These are phyloP conservation scores for Geosmithia putterillii DNA, from an alignment of 2,329 filamentous ascomycete species.

Conservation along the genomic window DNA sequence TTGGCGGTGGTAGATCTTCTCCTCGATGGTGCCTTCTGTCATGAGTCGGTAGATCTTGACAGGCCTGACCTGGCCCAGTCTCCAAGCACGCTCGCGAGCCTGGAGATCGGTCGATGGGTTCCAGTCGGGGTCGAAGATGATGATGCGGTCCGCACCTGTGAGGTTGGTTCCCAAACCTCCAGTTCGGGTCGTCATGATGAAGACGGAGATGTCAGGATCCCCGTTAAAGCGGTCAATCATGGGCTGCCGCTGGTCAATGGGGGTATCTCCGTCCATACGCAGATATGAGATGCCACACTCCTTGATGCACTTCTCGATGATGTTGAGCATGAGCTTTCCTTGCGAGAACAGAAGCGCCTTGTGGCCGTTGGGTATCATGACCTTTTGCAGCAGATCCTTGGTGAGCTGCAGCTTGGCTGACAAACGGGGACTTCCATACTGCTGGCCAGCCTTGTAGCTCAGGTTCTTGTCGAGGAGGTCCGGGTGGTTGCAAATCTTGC, in stretches of 20 bases:
- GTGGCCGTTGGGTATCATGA: slow-evolving; percentile 84
- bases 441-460: slow-evolving; percentile 48
- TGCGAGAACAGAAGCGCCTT: slow-evolving; percentile 92
- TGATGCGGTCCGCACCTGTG: slow-evolving; percentile 88
- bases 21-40: slow-evolving; percentile 94
- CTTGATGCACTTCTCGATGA: slow-evolving; percentile 71
- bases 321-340: slow-evolving; percentile 89
- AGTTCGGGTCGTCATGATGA: slow-evolving; percentile 89
- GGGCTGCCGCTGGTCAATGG: slow-evolving; percentile 75
- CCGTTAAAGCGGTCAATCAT: slow-evolving; percentile 92
- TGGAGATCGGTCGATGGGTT: slow-evolving; percentile 95
- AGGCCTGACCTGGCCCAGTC: slow-evolving; percentile 85
- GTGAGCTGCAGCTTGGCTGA: slow-evolving; percentile 97
- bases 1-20: slow-evolving; percentile 98
- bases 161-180: slow-evolving; percentile 89
- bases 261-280: slow-evolving; percentile 88
- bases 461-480: slow-evolving; percentile 61
- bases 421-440: slow-evolving; percentile 65
- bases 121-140: slow-evolving; percentile 98
- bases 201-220: slow-evolving; percentile 67
- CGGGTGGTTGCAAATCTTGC: slow-evolving; percentile 97
- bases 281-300: slow-evolving; percentile 62
- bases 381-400: slow-evolving; percentile 63
- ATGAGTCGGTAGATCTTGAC: slow-evolving; percentile 97
- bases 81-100: slow-evolving; percentile 90